Evolutionary conservation across 2,329 filamentous ascomycete genomes (phyloP).

Genomic region (Claviceps maximensis): DNA sequence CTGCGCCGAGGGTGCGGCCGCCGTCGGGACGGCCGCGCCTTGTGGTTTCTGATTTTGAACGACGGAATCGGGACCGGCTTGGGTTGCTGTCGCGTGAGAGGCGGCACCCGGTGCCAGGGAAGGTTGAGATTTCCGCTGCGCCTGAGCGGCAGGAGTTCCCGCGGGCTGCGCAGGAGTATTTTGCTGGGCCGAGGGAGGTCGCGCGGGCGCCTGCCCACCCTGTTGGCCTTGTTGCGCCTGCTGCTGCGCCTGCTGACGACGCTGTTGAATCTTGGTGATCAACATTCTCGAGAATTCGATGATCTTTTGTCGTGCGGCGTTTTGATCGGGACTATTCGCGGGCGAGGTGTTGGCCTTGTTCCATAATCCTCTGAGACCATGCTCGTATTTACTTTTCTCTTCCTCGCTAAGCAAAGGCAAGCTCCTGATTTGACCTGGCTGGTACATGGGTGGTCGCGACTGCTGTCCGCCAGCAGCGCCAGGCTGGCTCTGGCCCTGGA

Average conservation of each 20-base stretch:
- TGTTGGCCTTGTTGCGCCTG: slow-evolving; percentile 13
- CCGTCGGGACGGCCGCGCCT: neutral
- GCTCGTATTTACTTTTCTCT: slow-evolving; percentile 46
- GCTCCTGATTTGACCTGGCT: slow-evolving; percentile 37
- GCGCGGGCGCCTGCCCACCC: slow-evolving; percentile 10
- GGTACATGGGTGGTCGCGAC: slow-evolving; percentile 29
- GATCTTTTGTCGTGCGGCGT: slow-evolving; percentile 42
- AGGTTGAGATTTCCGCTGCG: slow-evolving; percentile 6
- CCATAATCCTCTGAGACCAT: slow-evolving; percentile 41
- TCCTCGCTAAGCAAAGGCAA: slow-evolving; percentile 37
- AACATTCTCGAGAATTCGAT: slow-evolving; percentile 48
- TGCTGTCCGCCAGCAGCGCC: slow-evolving; percentile 12
- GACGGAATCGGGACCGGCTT: slow-evolving; percentile 5
- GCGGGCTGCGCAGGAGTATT: slow-evolving; percentile 8
- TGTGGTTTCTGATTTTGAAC: slow-evolving; percentile 12
- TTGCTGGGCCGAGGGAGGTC: slow-evolving; percentile 11
- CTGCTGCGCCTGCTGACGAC: slow-evolving; percentile 21
- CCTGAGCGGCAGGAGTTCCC: slow-evolving; percentile 9
- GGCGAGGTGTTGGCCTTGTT: slow-evolving; percentile 34
- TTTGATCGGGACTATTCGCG: slow-evolving; percentile 34
- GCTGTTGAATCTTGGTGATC: slow-evolving; percentile 33
- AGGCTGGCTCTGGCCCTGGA: slow-evolving; percentile 13
- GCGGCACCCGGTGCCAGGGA: slow-evolving; percentile 1
- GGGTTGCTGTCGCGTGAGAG: neutral
- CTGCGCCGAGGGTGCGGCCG: slow-evolving; percentile 9